phyloP scores from a whole-genome alignment of 202 grass and related monocot species.

The Cymbopogon flexuosus region DNA sequence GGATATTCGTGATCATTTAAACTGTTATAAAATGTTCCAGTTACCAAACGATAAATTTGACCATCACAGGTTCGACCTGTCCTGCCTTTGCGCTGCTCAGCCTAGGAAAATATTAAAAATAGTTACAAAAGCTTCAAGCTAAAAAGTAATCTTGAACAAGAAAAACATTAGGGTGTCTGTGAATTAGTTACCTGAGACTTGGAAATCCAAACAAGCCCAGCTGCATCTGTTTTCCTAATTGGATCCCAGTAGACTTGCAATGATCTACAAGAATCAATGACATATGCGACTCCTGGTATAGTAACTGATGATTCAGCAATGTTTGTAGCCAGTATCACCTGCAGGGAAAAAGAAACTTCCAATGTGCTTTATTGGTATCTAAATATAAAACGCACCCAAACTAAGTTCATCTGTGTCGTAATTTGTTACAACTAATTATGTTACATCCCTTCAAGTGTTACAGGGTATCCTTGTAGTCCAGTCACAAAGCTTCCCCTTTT shows the following conservation, averaged over 20 bases:
- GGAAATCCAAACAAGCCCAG: conserved; percentile 78
- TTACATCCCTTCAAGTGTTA: background rate
- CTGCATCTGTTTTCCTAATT: conserved; percentile 63
- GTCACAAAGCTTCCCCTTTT: background rate
- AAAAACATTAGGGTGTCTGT: conserved; percentile 7
- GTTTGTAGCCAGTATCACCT: conserved; percentile 96
- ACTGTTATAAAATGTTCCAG: conserved; percentile 63
- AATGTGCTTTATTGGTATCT: conserved; percentile 17
- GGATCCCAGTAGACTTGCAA: conserved; percentile 82
- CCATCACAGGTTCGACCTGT: conserved; percentile 93
- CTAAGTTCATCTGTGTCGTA: background rate
- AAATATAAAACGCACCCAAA: background rate
- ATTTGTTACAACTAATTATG: background rate
- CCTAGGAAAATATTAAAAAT: conserved; percentile 44
- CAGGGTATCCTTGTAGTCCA: background rate
- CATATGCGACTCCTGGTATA: conserved; percentile 79
- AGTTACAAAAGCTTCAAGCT: background rate
- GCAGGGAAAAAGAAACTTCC: conserved; percentile 15
- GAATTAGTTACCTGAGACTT: conserved; percentile 64
- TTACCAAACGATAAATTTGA: conserved; percentile 68
- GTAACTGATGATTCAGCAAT: conserved; percentile 96
- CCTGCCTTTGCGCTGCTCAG: conserved; percentile 85
- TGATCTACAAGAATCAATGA: conserved; percentile 90
- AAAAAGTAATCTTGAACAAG: conserved; percentile 2
- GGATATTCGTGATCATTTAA: conserved; percentile 81